A percentile compares a stretch with the other conserved stretches of the same genome.
These are phyloP conservation scores for Waltergamsia citrina DNA, from an alignment of 2,329 filamentous ascomycete genomes.

Conservation along the genomic window DNA sequence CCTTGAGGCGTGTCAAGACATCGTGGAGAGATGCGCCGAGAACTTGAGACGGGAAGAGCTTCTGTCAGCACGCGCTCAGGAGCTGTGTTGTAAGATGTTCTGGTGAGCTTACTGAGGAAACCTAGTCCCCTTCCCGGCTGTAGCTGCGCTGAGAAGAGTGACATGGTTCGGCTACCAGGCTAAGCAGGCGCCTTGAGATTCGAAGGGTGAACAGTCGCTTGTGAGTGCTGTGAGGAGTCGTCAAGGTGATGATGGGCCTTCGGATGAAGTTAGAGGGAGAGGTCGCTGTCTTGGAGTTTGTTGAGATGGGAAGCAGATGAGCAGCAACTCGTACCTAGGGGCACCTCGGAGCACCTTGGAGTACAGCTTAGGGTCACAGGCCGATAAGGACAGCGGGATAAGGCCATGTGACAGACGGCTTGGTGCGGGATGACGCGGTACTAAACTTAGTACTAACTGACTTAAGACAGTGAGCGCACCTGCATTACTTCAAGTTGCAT, in stretches of 20 bases:
- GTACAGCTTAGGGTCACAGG: too few relatives aligned
- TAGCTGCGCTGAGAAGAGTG: conserved; percentile 51
- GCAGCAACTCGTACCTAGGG: too few relatives aligned
- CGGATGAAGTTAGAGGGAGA: too few relatives aligned
- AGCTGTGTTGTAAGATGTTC: too few relatives aligned
- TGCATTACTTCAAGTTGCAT: too few relatives aligned
- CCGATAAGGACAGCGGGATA: background rate
- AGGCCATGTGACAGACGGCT: conserved; percentile 5
- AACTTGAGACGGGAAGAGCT: conserved; percentile 35
- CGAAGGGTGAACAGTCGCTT: background rate
- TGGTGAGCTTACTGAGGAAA: conserved; percentile 34
- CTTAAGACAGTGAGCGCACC: too few relatives aligned
- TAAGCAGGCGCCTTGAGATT: too few relatives aligned
- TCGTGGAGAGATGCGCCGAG: conserved; percentile 90
- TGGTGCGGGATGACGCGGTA: conserved; percentile 5
- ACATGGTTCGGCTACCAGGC: too few relatives aligned
- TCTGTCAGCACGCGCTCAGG: background rate
- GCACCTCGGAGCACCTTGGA: background rate
- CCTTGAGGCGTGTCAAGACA: conserved; percentile 77
- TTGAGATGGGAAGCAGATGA: too few relatives aligned
- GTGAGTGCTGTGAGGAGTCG: background rate
- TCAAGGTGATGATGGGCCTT: too few relatives aligned
- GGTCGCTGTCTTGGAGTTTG: background rate
- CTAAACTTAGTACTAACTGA: too few relatives aligned
- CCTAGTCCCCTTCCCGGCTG: conserved; percentile 57